Base-by-base conservation (phyloP, 371 early-diverging fungal genomes). In the Syncephalastrum monosporum region DNA sequence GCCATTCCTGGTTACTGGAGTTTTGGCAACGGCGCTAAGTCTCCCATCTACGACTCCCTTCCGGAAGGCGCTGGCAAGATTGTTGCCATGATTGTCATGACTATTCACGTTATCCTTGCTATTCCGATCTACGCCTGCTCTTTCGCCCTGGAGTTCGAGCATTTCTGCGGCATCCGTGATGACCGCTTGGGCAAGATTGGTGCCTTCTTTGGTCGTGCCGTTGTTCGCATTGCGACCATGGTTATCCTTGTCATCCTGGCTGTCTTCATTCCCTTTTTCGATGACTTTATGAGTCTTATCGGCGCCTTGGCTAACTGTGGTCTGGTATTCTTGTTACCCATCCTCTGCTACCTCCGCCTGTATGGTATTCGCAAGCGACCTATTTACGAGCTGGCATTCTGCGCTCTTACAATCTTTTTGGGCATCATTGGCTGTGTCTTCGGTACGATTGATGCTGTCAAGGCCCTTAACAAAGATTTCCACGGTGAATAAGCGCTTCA, bases 41-140 rank as follows among this genome's bases (percentile, higher is more conserved):
- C 91, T 19, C 95, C 95, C 24, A 88, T 96, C 42, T 85, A 91
- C 62, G 64, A 79, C 57, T 86, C 82, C 57, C 72, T 95, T 42
- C 87, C 88, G n/a, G 59, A 69, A 5, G 91, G 88, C 5, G 64
- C 82, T 25, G 77, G 82, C 16, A 74, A 84, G 23, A 80, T 76
- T 5, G 63, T 85, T 41, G 82, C 92, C 23, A 86, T 88, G 63
- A 85, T 87, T 53, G 85, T 93, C 63, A 88, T 94, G 70, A 91
- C 92, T 0, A 82, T 88, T 33, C 94, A 94, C 65, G 92, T 93
- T 48, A 72, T 93, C 17, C 70, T 93, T n/a, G 94, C 94, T 42
- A 87, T 90, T 53, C 96, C 94, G 2, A 84, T 94, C 23, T 83
- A 91, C 59, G 73, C 92, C 49, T 90, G 91, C 4, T 86, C 93